Percentiles rank a stretch among this genome's conserved stretches.
Evolutionary conservation across 2,329 filamentous ascomycete genomes (phyloP).

Genomic region (Ascochyta clinopodiicola): DNA sequence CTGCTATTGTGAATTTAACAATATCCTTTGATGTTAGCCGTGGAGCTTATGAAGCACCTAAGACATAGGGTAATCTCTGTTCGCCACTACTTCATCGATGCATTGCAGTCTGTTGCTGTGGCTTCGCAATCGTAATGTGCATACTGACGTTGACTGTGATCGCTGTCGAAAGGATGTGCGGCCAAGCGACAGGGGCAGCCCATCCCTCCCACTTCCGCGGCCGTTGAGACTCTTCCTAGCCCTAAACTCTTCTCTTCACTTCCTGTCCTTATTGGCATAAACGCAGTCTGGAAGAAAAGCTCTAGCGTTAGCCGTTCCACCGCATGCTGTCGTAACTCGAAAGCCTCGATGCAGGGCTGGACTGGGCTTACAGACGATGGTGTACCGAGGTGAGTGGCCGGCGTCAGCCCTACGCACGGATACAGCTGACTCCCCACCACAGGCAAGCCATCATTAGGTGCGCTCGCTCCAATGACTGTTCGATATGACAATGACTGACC

Average conservation of each 20-base stretch:
- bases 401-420: slow-evolving; percentile 2
- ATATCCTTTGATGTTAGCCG: neutral
- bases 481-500: neutral
- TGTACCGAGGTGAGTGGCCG: slow-evolving; percentile 27
- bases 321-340: slow-evolving; percentile 2
- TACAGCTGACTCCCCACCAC: slow-evolving; percentile 14
- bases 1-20: neutral
- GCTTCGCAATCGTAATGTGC: neutral
- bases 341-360: slow-evolving; percentile 17
- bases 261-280: neutral
- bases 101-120: no score
- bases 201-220: neutral
- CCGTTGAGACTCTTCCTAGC: slow-evolving; percentile 1
- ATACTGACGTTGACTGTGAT: slow-evolving; percentile 3
- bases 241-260: neutral
- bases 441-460: slow-evolving; percentile 31
- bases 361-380: slow-evolving; percentile 24
- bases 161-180: slow-evolving; percentile 4
- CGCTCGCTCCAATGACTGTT: neutral
- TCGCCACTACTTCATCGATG: no score
- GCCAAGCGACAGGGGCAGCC: slow-evolving; percentile 13
- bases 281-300: neutral
- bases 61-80: no score
- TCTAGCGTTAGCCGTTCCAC: neutral
- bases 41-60: no score